Conservation (phyloP, 2,329 filamentous ascomycete species). For the Helotiales sp. region DNA sequence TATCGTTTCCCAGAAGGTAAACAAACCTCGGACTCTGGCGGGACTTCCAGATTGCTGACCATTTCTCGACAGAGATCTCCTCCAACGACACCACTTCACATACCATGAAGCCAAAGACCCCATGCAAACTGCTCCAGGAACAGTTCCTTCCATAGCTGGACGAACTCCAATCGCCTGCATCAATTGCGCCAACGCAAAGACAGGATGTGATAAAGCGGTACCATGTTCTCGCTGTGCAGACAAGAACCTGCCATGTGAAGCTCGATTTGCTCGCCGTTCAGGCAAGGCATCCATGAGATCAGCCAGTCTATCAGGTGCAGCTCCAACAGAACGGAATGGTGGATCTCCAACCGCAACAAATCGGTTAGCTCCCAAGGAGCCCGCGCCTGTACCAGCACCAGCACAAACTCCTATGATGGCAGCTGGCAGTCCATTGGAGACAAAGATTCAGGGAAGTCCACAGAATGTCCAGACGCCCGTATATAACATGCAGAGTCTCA, state of each 20-base stretch:
- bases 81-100: constrained; percentile 56
- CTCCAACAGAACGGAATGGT: background rate
- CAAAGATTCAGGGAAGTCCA: constrained; percentile 5
- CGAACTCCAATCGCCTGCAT: constrained; percentile 55
- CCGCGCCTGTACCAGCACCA: background rate
- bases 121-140: constrained; percentile 51
- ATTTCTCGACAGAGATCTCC: constrained; percentile 49
- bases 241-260: constrained; percentile 54
- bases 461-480: constrained; percentile 2
- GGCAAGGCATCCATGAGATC: constrained; percentile 17
- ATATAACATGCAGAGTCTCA: constrained; percentile 3
- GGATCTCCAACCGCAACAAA: constrained; percentile 9
- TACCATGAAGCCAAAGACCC: constrained; percentile 57
- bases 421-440: background rate
- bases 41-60: constrained; percentile 22
- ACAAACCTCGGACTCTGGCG: constrained; percentile 19
- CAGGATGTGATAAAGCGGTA: constrained; percentile 55
- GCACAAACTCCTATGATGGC: background rate
- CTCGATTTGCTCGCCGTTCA: constrained; percentile 56
- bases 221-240: constrained; percentile 56
- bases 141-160: constrained; percentile 49
- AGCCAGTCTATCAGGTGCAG: constrained; percentile 11
- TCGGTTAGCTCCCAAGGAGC: constrained; percentile 12
- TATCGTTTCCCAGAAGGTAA: constrained; percentile 57
- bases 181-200: constrained; percentile 57